Evolutionary conservation across 345 rosid species (phyloP), one percentile per base, ranked within the genome.

Genomic region (Geranium rotundifolium): DNA sequence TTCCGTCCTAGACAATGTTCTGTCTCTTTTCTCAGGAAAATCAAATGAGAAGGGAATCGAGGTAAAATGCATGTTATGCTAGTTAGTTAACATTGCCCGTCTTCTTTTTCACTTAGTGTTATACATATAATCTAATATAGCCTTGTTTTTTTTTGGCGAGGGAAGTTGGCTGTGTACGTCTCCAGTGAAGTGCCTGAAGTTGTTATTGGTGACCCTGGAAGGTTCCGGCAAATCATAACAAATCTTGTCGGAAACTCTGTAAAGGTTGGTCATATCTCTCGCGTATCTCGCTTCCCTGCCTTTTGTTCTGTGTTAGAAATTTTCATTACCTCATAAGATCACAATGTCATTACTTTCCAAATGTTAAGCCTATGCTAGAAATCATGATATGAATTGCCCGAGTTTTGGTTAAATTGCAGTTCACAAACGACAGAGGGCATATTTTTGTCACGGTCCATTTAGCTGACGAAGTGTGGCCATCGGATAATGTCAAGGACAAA

Each of bases 181-280:
- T 90, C 97, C 15, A 69, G 82, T 60, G 79, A 75, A 59, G 90
- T 93, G 67, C 95, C 99, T 63, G 83, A 85, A 66, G 80, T 84
- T 67, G 84, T 93, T 14, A 72, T 82, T 63, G 99, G 99, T 60
- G 99, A 93, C 69, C 90, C 96, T 17, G 81, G 81, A 60, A 86
- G 96, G 57, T 84, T 93, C 71, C 72, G 85, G 67, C 97, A 93
- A 77, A 93, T 93, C 69, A 84, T 93, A 52, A 83, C 90, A n/a
- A 93, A 93, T 75, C 95, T 93, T 49, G 97, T 93, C 59, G 96
- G 99, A 66, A 93, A 93, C 78, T 90, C 97, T 50, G 78, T 90
- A 57, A 93, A 93, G 91, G 99, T 88, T 65, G 37, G 81, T 71
- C 18, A 23, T 61, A 16, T 56, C 9, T 60, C 58, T 54, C 41